Evolutionary conservation across 108 stramenopile species (phyloP), one percentile per base, ranked within the genome.

Genomic region (Fistulifera solaris): DNA sequence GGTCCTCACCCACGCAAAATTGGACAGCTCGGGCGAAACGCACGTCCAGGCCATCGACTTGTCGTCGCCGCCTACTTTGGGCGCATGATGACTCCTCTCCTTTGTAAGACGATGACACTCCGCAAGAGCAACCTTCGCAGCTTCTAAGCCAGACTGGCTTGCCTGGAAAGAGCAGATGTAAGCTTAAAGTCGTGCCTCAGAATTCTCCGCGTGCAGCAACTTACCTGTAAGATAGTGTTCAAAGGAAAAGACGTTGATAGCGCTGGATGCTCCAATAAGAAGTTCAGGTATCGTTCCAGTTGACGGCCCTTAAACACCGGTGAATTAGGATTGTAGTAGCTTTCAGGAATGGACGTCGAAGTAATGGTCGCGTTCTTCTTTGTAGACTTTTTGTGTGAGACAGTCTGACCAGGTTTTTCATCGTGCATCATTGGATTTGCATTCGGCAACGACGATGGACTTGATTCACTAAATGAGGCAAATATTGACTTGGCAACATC

Each of bases 101-200:
- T 51, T 75, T 38, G 68, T 55, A 0, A 71, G 54, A 19, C 69
- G 73, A 15, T 63, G 52, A 43, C 83, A 75, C 52, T 87, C 76
- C 16, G 78, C 76, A 47, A 91, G 40, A 8, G 72, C 70, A 56
- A 78, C 69, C 47, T 85, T 87, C 11, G 89, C 83, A 24, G 81
- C 81, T 56, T 87, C 89, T 22, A 92, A 67, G 22, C 89, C 89
- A 23, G 89, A 81, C 67, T 92, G 85, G 51, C 85, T 92, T 57
- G 81, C 81, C 76, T 80, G 57, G 42, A 62, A 48, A 54, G 48
- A 10, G 7, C 23, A 27, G 11, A 22, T 26, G 6, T 26, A 11
- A 45, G 21, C 2, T 14, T 5, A 45, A 45, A 45, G 17, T 11
- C 21, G 44, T 45, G 44, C 3, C 44, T 5, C 3, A 21, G 17